phyloP scores from a whole-genome alignment of 176 grass and related monocot genomes.

The Raddia guianensis region DNA sequence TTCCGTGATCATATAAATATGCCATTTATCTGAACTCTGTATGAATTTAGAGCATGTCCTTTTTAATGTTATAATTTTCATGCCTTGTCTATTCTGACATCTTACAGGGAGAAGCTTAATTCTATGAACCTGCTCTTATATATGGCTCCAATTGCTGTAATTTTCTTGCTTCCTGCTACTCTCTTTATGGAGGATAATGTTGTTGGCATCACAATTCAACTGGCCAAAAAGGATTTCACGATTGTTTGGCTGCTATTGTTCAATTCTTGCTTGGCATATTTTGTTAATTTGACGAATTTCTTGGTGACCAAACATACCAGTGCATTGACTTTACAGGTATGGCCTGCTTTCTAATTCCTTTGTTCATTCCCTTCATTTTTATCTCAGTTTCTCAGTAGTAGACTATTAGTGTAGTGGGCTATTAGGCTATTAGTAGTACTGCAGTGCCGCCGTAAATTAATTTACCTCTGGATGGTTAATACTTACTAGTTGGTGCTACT shows the following conservation, averaged over 20 bases:
- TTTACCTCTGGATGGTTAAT: no score
- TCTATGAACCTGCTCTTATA: conserved; percentile 92
- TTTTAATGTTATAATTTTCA: conserved; percentile 7
- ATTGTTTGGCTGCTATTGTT: conserved; percentile 79
- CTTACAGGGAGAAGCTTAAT: conserved; percentile 81
- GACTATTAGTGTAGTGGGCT: no score
- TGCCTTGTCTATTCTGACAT: conserved; percentile 19
- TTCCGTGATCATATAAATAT: background rate
- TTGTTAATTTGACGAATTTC: conserved; percentile 92
- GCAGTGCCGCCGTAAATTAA: no score
- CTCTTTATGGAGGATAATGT: conserved; percentile 84
- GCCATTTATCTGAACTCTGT: conserved; percentile 10
- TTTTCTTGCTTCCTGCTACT: conserved; percentile 76
- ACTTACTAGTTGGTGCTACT: no score
- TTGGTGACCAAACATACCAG: conserved; percentile 94
- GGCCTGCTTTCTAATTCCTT: conserved; percentile 22
- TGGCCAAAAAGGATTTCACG: conserved; percentile 61
- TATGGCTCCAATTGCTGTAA: conserved; percentile 88
- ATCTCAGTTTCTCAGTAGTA: no score
- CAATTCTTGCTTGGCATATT: conserved; percentile 77
- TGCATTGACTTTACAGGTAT: conserved; percentile 79
- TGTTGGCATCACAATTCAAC: conserved; percentile 65
- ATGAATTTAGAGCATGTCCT: background rate
- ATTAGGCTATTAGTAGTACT: no score
- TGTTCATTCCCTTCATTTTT: background rate